Conservation (phyloP, 441 rosid genomes). For the Gossypium trilobum region DNA sequence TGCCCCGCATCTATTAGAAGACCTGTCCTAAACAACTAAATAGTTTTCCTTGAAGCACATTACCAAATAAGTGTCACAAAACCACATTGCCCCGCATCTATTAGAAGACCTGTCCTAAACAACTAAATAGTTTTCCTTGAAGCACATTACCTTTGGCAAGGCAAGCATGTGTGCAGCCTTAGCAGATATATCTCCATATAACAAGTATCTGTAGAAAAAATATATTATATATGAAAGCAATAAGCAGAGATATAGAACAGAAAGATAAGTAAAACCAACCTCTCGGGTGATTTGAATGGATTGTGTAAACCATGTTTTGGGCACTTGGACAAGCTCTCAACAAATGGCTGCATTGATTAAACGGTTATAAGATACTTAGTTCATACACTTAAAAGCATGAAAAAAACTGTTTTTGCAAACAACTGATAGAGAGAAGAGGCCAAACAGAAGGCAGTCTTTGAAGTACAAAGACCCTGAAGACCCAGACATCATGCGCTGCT, state of each 20-base stretch:
- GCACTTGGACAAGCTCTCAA: slow-evolving; percentile 83
- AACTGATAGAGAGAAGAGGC: neutral
- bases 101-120: neutral
- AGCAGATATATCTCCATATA: slow-evolving; percentile 77
- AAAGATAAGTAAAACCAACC: slow-evolving; percentile 33
- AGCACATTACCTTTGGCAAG: slow-evolving; percentile 55
- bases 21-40: neutral
- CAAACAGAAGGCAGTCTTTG: neutral
- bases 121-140: neutral
- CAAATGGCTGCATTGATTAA: slow-evolving; percentile 61
- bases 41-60: neutral
- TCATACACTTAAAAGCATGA: neutral
- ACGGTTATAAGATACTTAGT: slow-evolving; percentile 8
- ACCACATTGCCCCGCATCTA: neutral
- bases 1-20: neutral
- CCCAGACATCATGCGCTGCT: neutral
- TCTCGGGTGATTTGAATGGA: slow-evolving; percentile 92
- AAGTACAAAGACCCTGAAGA: neutral
- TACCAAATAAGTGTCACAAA: neutral
- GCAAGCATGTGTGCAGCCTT: slow-evolving; percentile 86
- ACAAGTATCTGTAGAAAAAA: slow-evolving; percentile 55
- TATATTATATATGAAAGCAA: neutral
- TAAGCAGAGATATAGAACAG: neutral
- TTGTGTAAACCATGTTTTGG: slow-evolving; percentile 94
- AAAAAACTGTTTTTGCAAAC: neutral